These are phyloP conservation scores for Ogataea methylovora DNA, from an alignment of 805 yeast species.

Conservation along the genomic window DNA sequence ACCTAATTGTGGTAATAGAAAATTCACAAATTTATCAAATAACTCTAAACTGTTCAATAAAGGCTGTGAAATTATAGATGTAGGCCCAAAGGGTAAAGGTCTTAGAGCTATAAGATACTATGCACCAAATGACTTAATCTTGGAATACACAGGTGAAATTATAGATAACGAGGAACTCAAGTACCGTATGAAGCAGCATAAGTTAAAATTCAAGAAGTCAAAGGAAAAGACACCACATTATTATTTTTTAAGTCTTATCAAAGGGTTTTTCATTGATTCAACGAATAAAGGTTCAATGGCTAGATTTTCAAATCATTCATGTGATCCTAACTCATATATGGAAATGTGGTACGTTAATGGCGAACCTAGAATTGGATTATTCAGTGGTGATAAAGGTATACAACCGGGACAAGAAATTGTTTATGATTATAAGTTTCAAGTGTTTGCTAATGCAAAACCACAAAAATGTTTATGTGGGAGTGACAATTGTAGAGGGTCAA, in stretches of 20 bases:
- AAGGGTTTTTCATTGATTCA: constrained; percentile 36
- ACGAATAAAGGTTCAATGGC: constrained; percentile 40
- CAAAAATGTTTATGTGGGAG: constrained; percentile 39
- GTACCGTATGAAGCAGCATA: constrained; percentile 24
- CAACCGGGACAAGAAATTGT: constrained; percentile 35
- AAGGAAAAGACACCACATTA: constrained; percentile 19
- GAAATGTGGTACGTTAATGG: constrained; percentile 41
- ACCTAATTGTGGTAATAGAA: constrained; percentile 30
- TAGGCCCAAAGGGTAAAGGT: constrained; percentile 36
- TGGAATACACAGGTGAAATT: constrained; percentile 45
- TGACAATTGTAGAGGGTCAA: constrained; percentile 31
- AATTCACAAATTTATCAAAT: constrained; percentile 17
- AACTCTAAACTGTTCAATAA: constrained; percentile 3
- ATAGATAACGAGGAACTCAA: constrained; percentile 32
- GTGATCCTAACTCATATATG: constrained; percentile 39
- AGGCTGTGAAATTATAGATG: constrained; percentile 24
- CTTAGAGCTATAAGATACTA: constrained; percentile 30
- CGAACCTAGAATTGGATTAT: constrained; percentile 38
- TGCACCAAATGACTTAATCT: constrained; percentile 30
- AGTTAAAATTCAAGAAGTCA: constrained; percentile 4
- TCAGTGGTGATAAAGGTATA: constrained; percentile 31
- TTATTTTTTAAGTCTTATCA: constrained; percentile 35
- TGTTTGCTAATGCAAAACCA: constrained; percentile 34
- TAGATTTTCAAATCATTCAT: constrained; percentile 43
- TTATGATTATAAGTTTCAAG: constrained; percentile 41